Evolutionary conservation across 371 early-diverging fungal species (phyloP).

Genomic region (Chytridium lagenaria): DNA sequence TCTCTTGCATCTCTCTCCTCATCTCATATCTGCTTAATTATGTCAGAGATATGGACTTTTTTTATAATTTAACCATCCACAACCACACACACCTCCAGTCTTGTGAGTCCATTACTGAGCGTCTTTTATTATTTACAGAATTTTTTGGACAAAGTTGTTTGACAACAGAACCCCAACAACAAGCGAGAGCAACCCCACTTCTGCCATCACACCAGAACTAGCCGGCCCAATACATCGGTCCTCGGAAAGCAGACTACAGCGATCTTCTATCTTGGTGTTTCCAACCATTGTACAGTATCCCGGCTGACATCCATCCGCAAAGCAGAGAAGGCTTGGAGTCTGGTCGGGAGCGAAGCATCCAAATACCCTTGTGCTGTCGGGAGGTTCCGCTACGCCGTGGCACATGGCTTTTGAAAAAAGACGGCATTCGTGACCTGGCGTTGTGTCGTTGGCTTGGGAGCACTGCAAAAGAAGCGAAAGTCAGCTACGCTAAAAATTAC

Average conservation of each 20-base stretch:
- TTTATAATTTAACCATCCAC: not conserved
- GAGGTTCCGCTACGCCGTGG: conserved; percentile 9
- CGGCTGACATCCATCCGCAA: not conserved
- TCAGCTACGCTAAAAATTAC: no score
- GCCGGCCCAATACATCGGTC: not conserved
- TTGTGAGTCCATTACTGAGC: not conserved
- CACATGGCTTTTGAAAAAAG: not conserved
- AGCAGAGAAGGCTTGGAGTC: not conserved
- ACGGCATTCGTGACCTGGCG: conserved; percentile 9
- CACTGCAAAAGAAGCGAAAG: not conserved
- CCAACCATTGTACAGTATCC: conserved; percentile 2
- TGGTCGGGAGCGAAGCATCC: conserved; percentile 11
- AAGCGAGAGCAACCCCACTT: no score
- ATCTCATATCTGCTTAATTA: conserved; percentile 71
- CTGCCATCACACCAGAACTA: no score
- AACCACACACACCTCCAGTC: not conserved
- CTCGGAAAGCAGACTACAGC: not conserved
- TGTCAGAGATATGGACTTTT: not conserved
- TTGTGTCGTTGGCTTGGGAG: conserved; percentile 2
- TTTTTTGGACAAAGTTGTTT: no score
- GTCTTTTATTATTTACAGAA: no score
- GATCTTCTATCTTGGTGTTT: not conserved
- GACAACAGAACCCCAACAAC: no score
- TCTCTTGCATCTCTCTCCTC: conserved; percentile 83
- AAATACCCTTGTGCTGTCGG: not conserved